These are phyloP conservation scores for Corymbia maculata DNA, from an alignment of 345 rosid genomes.

Conservation along the genomic window DNA sequence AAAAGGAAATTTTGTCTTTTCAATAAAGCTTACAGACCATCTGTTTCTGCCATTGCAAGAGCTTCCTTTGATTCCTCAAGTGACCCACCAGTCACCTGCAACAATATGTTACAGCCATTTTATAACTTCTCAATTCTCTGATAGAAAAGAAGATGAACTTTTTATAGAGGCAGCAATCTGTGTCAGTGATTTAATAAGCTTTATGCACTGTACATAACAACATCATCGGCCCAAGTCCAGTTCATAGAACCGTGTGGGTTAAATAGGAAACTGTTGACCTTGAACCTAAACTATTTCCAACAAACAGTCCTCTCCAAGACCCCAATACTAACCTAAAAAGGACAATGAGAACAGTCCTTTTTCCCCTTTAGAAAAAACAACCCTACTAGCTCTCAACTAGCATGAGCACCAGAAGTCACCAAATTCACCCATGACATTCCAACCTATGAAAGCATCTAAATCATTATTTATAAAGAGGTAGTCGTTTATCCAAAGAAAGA, in stretches of 20 bases:
- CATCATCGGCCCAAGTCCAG: rapidly evolving
- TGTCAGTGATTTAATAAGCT: rapidly evolving
- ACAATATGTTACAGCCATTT: background rate
- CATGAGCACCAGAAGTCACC: background rate
- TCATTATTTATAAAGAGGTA: background rate
- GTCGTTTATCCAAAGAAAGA: background rate
- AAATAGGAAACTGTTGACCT: background rate
- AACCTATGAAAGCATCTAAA: background rate
- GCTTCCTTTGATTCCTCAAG: slow-evolving; percentile 86
- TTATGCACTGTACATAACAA: background rate
- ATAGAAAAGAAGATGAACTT: background rate
- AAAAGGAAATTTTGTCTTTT: background rate
- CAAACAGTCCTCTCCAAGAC: background rate
- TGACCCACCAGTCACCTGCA: slow-evolving; percentile 94
- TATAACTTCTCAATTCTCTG: background rate
- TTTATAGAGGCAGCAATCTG: background rate
- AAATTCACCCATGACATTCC: rapidly evolving
- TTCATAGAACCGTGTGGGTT: background rate
- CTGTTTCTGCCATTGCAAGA: slow-evolving; percentile 92
- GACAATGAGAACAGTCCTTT: background rate
- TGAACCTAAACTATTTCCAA: background rate
- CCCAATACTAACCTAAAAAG: background rate
- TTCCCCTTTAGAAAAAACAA: background rate
- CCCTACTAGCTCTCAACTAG: background rate
- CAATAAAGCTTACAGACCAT: slow-evolving; percentile 30